phyloP scores from a whole-genome alignment of 257 asterid genomes.

The Lavandula angustifolia region DNA sequence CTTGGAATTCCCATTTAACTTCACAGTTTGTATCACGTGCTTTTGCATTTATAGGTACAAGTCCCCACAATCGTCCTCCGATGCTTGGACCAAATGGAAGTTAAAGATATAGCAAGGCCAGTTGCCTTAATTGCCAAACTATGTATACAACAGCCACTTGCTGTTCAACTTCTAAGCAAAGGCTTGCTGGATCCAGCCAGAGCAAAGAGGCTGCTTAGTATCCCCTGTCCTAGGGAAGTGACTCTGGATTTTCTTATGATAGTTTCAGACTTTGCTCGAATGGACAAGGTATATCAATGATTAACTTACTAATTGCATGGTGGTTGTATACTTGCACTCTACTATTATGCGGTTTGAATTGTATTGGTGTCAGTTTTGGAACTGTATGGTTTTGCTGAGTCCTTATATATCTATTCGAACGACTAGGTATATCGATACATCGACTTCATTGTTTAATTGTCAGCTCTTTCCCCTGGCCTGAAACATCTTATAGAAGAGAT shows the following conservation, averaged over 20 bases:
- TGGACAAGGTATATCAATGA: slow-evolving; percentile 75
- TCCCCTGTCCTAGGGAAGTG: slow-evolving; percentile 78
- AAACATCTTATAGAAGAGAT: background rate
- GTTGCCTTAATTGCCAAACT: slow-evolving; percentile 93
- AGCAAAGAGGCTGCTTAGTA: slow-evolving; percentile 64
- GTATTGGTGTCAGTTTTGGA: background rate
- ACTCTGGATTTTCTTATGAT: slow-evolving; percentile 90
- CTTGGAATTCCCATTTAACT: slow-evolving; percentile 24
- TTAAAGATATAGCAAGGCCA: slow-evolving; percentile 70
- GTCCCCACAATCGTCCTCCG: slow-evolving; percentile 69
- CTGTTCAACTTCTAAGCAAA: slow-evolving; percentile 79
- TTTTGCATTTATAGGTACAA: slow-evolving; percentile 53
- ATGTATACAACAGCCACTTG: slow-evolving; percentile 73
- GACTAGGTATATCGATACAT: slow-evolving; percentile 12
- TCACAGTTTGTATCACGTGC: slow-evolving; percentile 13
- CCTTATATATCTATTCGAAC: slow-evolving; percentile 6
- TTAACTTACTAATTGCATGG: slow-evolving; percentile 15
- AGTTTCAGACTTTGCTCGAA: slow-evolving; percentile 94
- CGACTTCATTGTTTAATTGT: background rate
- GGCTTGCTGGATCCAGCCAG: slow-evolving; percentile 80
- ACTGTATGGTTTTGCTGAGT: slow-evolving; percentile 8
- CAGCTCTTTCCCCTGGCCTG: background rate
- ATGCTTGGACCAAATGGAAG: slow-evolving; percentile 80
- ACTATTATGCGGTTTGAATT: slow-evolving; percentile 11
- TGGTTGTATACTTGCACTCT: slow-evolving; percentile 15